Evolutionary conservation across 352 stramenopile genomes (phyloP), one percentile per base, ranked within the genome.

Genomic region (Phytophthora ramorum): DNA sequence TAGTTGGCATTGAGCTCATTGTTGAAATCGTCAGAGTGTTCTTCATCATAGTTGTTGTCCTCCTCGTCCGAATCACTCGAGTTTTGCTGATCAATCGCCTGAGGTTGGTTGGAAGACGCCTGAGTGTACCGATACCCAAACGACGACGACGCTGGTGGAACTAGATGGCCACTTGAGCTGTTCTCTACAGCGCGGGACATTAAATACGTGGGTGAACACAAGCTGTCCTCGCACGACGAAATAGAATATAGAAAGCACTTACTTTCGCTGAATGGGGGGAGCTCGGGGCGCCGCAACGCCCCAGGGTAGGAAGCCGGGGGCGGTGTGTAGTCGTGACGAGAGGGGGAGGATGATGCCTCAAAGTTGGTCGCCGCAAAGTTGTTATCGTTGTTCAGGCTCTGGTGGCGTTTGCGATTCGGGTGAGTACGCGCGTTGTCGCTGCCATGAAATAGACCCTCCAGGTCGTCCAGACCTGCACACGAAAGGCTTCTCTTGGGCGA

Each of bases 401-500:
- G 76, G 63, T 88, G 78, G 37, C 79, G 80, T 71, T 89, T 90
- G 44, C 76, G 79, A 43, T 69, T 63, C 26, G 67, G 65, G 19
- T 63, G 58, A 34, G 58, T 20, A 16, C 47, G 56, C 14, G 58
- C 56, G 22, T 46, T 63, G 22, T 80, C 69, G 8, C 67, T 57
- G 43, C 51, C 61, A 45, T 72, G 58, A 28, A 87, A 40, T 4
- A 85, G 57, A 35, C 76, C 64, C 38, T 87, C 74, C 12, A 84
- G 65, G 57, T 87, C 68, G 54, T 91, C 73, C 2, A 91, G 50
- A 14, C 81, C 83, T 2, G 85, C 83, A 55, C 78, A 79, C 26
- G 85, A 81, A 14, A 79, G 74, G 32, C 75, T 82, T 53, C 83
- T 80, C 45, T 93, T 91, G 44, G 81, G 81, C 48, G 82, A 81